Conservation (phyloP, 176 grass and related monocot genomes). For the Tuctoria greenei region DNA sequence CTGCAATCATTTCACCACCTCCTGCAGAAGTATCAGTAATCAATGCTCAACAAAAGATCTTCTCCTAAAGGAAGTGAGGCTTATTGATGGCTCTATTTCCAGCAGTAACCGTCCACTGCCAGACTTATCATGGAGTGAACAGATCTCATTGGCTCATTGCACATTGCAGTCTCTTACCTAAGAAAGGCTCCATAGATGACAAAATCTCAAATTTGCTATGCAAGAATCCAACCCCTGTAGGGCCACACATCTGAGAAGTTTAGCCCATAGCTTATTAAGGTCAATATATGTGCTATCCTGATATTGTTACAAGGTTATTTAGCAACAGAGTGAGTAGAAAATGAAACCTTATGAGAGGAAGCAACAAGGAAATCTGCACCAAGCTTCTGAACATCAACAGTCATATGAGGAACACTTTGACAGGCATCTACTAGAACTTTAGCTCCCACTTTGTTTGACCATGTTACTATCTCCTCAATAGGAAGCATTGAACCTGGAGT, state of each 20-base stretch:
- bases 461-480: constrained; percentile 77
- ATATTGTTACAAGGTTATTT: constrained; percentile 23
- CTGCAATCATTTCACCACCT: constrained; percentile 94
- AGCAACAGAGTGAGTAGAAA: constrained; percentile 4
- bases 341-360: constrained; percentile 90
- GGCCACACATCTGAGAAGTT: constrained; percentile 98
- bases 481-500: constrained; percentile 73
- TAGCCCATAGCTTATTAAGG: constrained; percentile 45
- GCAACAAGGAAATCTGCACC: constrained; percentile 92
- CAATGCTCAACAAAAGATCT: background rate
- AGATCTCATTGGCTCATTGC: background rate
- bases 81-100: constrained; percentile 18
- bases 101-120: constrained; percentile 1
- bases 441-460: constrained; percentile 74
- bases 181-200: constrained; percentile 83
- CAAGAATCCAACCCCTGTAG: constrained; percentile 87
- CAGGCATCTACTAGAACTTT: constrained; percentile 97
- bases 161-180: constrained; percentile 55
- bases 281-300: constrained; percentile 22
- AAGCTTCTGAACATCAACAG: constrained; percentile 92
- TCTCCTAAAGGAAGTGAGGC: constrained; percentile 11
- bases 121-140: constrained; percentile 10
- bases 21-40: constrained; percentile 47
- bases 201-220: constrained; percentile 79
- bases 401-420: constrained; percentile 94